Conservation (phyloP, 2,329 filamentous ascomycete species). For the Dendryphion nanum region DNA sequence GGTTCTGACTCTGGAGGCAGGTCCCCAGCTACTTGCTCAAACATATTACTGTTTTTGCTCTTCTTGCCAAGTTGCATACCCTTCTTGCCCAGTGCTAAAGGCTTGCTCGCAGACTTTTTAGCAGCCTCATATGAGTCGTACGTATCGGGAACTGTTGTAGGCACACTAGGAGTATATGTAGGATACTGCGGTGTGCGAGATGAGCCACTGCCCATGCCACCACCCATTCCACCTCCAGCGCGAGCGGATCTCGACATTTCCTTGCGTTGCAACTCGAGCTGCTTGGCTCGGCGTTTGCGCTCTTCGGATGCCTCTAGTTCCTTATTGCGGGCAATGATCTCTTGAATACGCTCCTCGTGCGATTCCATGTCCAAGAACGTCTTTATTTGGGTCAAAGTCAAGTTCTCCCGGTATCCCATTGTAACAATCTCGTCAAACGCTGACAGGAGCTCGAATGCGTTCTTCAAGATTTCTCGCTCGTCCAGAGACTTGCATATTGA, state of each 20-base stretch:
- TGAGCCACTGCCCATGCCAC: constrained; percentile 48
- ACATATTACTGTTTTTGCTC: constrained; percentile 96
- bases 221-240: constrained; percentile 23
- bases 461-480: constrained; percentile 89
- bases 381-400: constrained; percentile 96
- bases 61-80: constrained; percentile 99
- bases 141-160: constrained; percentile 71
- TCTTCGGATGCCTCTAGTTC: constrained; percentile 97
- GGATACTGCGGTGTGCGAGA: constrained; percentile 79
- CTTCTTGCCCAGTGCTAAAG: constrained; percentile 82
- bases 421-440: constrained; percentile 98
- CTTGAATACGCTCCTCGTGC: constrained; percentile 97
- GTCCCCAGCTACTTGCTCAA: constrained; percentile 89
- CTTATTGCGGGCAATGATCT: constrained; percentile 75
- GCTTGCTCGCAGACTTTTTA: constrained; percentile 88
- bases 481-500: constrained; percentile 96
- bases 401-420: constrained; percentile 90
- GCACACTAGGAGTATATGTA: constrained; percentile 78
- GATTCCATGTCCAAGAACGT: constrained; percentile 99
- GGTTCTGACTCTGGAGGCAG: constrained; percentile 85
- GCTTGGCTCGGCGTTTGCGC: constrained; percentile 97
- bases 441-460: constrained; percentile 93
- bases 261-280: constrained; percentile 97
- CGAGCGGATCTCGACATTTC: constrained; percentile 80
- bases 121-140: constrained; percentile 96